phyloP scores from a whole-genome alignment of 2,329 filamentous ascomycete genomes.

The Endoconidiophora laricicola region DNA sequence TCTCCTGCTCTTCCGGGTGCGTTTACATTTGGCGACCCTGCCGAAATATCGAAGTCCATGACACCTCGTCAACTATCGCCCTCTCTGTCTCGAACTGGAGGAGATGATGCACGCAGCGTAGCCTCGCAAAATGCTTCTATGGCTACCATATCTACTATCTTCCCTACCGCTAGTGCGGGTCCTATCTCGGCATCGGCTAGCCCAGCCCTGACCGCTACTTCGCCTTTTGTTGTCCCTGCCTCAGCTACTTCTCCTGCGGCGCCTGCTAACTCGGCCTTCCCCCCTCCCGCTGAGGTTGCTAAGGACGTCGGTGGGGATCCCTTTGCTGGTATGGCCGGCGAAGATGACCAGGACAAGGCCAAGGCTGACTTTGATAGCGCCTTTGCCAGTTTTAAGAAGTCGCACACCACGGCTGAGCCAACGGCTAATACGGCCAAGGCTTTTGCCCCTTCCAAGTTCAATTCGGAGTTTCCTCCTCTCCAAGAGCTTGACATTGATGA shows the following conservation, averaged over 20 bases:
- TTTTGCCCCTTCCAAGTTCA: constrained; percentile 35
- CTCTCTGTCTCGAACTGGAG: constrained; percentile 37
- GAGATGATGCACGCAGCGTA: constrained; percentile 9
- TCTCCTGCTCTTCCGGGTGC: constrained; percentile 33
- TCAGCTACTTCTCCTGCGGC: constrained; percentile 5
- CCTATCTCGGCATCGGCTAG: constrained; percentile 13
- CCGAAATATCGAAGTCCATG: constrained; percentile 32
- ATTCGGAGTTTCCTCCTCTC: constrained; percentile 82
- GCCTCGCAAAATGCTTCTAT: constrained; percentile 17
- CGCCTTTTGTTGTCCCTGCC: constrained; percentile 5
- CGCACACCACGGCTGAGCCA: constrained; percentile 23
- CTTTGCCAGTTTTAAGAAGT: constrained; percentile 55
- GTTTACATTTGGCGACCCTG: constrained; percentile 35
- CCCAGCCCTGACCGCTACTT: constrained; percentile 3
- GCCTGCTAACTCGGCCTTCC: constrained; percentile 5
- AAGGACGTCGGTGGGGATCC: constrained; percentile 2
- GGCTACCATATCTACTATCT: constrained; percentile 20
- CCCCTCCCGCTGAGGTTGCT: constrained; percentile 6
- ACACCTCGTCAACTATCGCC: constrained; percentile 67
- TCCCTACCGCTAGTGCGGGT: constrained; percentile 17
- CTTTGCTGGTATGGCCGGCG: constrained; percentile 24
- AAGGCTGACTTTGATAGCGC: constrained; percentile 77
- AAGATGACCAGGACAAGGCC: constrained; percentile 38
- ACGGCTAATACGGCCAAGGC: constrained; percentile 20
- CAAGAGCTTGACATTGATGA: constrained; percentile 73